A percentile compares a stretch with the other conserved stretches of the same genome.
phyloP scores from a whole-genome alignment of 2,329 filamentous ascomycete species.

The Trichothecium sympodiale region DNA sequence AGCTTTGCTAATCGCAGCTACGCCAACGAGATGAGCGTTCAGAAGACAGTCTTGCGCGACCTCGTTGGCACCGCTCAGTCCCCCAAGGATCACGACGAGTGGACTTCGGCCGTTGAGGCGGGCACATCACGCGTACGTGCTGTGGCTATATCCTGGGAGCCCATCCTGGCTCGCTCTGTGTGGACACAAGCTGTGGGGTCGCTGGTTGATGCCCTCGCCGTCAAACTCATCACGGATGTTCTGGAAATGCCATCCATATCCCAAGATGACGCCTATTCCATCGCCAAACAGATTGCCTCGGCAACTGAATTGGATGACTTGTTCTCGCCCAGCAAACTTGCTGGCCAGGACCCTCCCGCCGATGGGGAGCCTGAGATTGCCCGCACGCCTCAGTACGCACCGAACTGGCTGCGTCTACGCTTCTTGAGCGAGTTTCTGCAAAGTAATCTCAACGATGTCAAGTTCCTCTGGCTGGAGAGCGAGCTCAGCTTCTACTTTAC shows the following conservation, averaged over 20 bases:
- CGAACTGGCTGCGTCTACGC: slow-evolving; percentile 52
- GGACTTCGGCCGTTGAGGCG: slow-evolving; percentile 39
- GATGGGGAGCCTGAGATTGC: slow-evolving; percentile 31
- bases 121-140: slow-evolving; percentile 41
- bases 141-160: slow-evolving; percentile 45
- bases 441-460: slow-evolving; percentile 53
- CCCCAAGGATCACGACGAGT: slow-evolving; percentile 45
- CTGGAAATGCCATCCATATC: slow-evolving; percentile 50
- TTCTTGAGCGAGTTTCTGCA: slow-evolving; percentile 55
- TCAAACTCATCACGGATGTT: slow-evolving; percentile 50
- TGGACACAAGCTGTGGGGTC: slow-evolving; percentile 54
- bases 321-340: slow-evolving; percentile 37
- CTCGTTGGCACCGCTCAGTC: slow-evolving; percentile 50
- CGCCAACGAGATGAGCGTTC: slow-evolving; percentile 46
- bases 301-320: slow-evolving; percentile 49
- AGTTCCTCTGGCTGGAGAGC: slow-evolving; percentile 53
- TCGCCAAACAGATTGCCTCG: slow-evolving; percentile 45
- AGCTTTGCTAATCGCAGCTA: slow-evolving; percentile 53
- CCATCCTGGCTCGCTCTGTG: slow-evolving; percentile 46
- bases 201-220: slow-evolving; percentile 45
- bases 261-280: slow-evolving; percentile 52
- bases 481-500: slow-evolving; percentile 54
- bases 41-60: slow-evolving; percentile 51
- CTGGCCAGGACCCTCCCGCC: slow-evolving; percentile 10
- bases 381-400: slow-evolving; percentile 48